A percentile compares a stretch with the other conserved stretches of the same genome.
Conservation (phyloP, 805 yeast genomes). For the Starmerella apicola region DNA sequence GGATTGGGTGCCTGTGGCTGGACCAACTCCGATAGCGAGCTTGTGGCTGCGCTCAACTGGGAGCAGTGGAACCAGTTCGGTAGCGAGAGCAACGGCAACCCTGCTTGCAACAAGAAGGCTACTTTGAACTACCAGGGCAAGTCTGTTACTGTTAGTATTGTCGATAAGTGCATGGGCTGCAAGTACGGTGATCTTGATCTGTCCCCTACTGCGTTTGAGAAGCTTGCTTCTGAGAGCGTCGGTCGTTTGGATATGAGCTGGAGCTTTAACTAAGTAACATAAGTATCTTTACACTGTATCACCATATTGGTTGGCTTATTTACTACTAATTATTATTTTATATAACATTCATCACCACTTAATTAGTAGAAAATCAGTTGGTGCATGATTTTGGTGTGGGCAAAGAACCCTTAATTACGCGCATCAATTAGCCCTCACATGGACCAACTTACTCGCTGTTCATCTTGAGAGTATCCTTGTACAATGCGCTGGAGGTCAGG, state of each 20-base stretch:
- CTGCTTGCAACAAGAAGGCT: constrained; percentile 43
- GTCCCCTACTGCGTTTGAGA: constrained; percentile 46
- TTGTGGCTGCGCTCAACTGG: constrained; percentile 41
- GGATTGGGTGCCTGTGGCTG: constrained; percentile 47
- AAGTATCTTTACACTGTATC: too few relatives aligned
- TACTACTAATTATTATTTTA: too few relatives aligned
- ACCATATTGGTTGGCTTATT: too few relatives aligned
- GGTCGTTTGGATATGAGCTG: constrained; percentile 47
- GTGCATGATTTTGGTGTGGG: too few relatives aligned
- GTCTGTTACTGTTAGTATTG: constrained; percentile 44
- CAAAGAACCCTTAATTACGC: too few relatives aligned
- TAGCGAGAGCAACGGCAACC: constrained; percentile 33
- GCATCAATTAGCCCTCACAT: too few relatives aligned
- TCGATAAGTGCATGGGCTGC: constrained; percentile 49
- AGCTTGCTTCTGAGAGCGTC: constrained; percentile 38
- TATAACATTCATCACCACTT: too few relatives aligned
- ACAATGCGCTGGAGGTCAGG: too few relatives aligned
- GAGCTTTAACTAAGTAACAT: constrained; percentile 27
- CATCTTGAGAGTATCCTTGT: too few relatives aligned
- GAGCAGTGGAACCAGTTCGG: constrained; percentile 30
- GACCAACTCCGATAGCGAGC: constrained; percentile 35
- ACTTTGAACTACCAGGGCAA: constrained; percentile 37
- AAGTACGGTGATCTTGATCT: constrained; percentile 40
- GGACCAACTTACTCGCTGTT: too few relatives aligned
- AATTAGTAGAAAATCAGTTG: too few relatives aligned